Percentiles rank a stretch among this genome's conserved stretches.
Conservation (phyloP, 352 stramenopile genomes). For the Aphanomyces stellatus region DNA sequence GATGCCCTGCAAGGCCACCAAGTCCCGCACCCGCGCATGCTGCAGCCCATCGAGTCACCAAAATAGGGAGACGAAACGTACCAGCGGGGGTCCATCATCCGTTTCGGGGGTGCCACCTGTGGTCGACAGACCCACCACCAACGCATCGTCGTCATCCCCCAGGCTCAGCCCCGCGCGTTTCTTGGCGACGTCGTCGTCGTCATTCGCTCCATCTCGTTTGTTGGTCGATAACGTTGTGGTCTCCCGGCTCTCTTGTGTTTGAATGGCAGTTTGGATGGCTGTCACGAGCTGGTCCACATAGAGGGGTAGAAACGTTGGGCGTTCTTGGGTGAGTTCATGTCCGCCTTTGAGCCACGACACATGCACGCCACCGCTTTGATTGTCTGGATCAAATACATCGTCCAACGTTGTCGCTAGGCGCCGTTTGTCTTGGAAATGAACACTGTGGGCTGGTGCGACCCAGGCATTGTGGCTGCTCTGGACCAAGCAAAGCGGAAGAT, state of each 20-base stretch:
- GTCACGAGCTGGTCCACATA: conserved; percentile 29
- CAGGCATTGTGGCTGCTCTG: conserved; percentile 50
- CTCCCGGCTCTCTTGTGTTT: no score
- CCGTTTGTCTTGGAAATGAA: conserved; percentile 17
- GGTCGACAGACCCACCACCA: background rate
- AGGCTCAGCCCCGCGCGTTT: background rate
- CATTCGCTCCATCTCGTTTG: no score
- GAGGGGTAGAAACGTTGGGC: conserved; percentile 38
- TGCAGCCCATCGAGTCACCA: conserved; percentile 3
- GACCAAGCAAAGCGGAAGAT: conserved; percentile 34
- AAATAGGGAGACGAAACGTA: background rate
- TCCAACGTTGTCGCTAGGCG: conserved; percentile 20
- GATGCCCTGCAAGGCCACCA: conserved; percentile 34
- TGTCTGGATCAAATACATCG: background rate
- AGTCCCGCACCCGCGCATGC: conserved; percentile 22
- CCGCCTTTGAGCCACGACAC: conserved; percentile 69
- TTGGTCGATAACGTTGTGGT: no score
- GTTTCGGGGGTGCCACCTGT: background rate
- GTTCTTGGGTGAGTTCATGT: conserved; percentile 63
- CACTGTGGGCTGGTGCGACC: conserved; percentile 31
- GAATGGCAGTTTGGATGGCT: background rate
- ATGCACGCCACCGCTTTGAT: no score
- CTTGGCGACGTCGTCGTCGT: background rate
- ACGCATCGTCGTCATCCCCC: background rate
- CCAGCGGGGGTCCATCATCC: background rate